Evolutionary conservation across 805 yeast species (phyloP), one percentile per base, ranked within the genome.

Genomic region (Jamesozyma jinghongensis): DNA sequence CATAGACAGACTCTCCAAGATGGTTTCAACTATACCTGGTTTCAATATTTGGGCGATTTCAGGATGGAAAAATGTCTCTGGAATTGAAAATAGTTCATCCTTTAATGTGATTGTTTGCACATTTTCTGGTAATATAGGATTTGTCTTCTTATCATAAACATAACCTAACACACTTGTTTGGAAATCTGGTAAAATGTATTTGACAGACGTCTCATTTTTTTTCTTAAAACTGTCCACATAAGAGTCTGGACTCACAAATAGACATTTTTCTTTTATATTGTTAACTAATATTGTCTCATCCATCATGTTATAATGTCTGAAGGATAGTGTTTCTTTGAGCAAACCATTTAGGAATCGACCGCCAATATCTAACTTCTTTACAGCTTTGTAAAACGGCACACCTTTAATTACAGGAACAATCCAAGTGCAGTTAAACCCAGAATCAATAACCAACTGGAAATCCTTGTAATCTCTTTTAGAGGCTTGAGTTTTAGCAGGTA

Each of bases 351-450:
- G 62, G 37, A 85, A 68, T 42, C 85, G 73, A 0, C 99, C 99
- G 0, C 92, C 98, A 36, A 94, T 75, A 34, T 87, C 90, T 40
- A 88, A 63, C 45, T 85, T 79, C 46, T 75, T 74, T 2, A 86
- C 77, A 0, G 87, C 96, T 27, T 76, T 74, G 77, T 86, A 79
- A 52, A 77, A 75, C 0, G 85, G 81, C 20, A 75, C 68, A 20
- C 94, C 94, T 50, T 82, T 77, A 11, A 88, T 70, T 38, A 90
- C 74, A 0, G 98, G 98, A 1, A 85, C 70, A 1, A 87, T 71
- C 79, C 94, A 85, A 0, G 97, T 87, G 20, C 87, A 79, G 43
- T 79, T 83, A 56, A 75, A 90, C 0, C 98, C 97, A 3, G 85
- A 75, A 59, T 92, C 99, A 1, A 92, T 72, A 1, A 92, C 85